Conservation (phyloP, 2,329 filamentous ascomycete species). For the Alternaria angustiovoidea region DNA sequence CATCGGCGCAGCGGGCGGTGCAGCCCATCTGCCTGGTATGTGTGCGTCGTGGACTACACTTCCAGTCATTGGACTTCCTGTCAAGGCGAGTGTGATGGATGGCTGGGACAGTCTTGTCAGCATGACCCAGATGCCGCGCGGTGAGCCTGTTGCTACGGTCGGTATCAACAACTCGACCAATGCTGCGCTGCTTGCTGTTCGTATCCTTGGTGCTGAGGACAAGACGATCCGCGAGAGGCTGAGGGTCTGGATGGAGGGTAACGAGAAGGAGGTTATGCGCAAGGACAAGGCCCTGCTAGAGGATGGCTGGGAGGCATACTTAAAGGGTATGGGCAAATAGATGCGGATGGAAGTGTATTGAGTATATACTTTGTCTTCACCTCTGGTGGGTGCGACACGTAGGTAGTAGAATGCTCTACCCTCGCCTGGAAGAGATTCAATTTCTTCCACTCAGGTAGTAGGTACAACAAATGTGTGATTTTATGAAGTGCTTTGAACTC, state of each 20-base stretch:
- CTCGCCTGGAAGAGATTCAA: not conserved
- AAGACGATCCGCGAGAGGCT: slow-evolving; percentile 65
- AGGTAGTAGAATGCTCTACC: not conserved
- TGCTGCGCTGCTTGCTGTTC: slow-evolving; percentile 57
- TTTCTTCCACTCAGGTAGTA: not conserved
- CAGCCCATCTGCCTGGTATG: slow-evolving; percentile 62
- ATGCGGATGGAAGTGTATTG: not conserved
- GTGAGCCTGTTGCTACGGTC: slow-evolving; percentile 54
- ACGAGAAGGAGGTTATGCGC: slow-evolving; percentile 68
- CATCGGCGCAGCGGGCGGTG: slow-evolving; percentile 60
- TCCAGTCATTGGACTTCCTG: slow-evolving; percentile 61
- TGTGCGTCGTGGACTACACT: slow-evolving; percentile 59
- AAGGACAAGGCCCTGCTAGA: slow-evolving; percentile 68
- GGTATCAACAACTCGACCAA: slow-evolving; percentile 58
- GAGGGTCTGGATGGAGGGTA: slow-evolving; percentile 68
- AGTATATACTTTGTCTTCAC: not conserved
- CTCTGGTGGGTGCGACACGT: not conserved
- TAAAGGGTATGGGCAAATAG: slow-evolving; percentile 52
- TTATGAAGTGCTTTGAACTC: not conserved
- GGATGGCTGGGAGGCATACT: slow-evolving; percentile 65
- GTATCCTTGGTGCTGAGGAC: slow-evolving; percentile 58
- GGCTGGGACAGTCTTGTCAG: slow-evolving; percentile 60
- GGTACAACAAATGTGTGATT: not conserved
- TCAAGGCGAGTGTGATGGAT: slow-evolving; percentile 60
- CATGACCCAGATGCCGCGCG: slow-evolving; percentile 62